Evolutionary conservation across 129 eudicot genomes (phyloP), one percentile per base, ranked within the genome.

Genomic region (Helianthus annuus): DNA sequence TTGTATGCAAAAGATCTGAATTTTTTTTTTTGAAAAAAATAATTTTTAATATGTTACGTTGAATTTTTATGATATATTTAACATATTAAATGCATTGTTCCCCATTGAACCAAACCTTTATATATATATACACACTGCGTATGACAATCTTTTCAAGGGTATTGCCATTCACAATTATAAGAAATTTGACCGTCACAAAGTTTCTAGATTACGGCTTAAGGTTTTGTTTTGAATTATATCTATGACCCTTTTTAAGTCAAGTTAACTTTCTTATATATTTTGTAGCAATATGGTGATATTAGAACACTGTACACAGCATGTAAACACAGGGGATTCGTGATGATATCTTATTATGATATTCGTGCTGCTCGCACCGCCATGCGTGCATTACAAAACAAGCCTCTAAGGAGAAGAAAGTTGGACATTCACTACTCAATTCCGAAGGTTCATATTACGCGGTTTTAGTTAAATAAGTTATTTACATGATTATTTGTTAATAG

Each of bases 371-470:
- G 96, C 40, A 83, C 85, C 27, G 99, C 99, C 9, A 95, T 90
- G 97, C 83, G 96, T 56, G 83, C 91, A 22, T 69, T 95, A 68
- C 99, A 95, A 36, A 85, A 85, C 62, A 95, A 88, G 78, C 99
- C 97, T 9, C 61, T 95, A 39, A 70, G 99, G 46, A 78, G 97
- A 34, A 95, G 99, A 74, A 95, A 95, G 53, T 88, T 95, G 29
- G 99, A 95, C 76, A 91, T 95, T 34, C 99, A 95, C 67, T 95
- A 90, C 74, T 90, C 99, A 29, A 90, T 95, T 68, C 99, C 99
- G 2, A 95, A 95, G 99, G 99, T 94, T 80, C 7, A 57, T 19
- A n/a, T 67, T 22, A 19, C 5, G 2, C 0, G 7, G n/a, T 42
- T 27, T 9, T 5, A 5, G 44, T 42, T 42, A 38, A 10, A 1